Evolutionary conservation across 257 asterid species (phyloP).

Genomic region (Nicotiana knightiana): DNA sequence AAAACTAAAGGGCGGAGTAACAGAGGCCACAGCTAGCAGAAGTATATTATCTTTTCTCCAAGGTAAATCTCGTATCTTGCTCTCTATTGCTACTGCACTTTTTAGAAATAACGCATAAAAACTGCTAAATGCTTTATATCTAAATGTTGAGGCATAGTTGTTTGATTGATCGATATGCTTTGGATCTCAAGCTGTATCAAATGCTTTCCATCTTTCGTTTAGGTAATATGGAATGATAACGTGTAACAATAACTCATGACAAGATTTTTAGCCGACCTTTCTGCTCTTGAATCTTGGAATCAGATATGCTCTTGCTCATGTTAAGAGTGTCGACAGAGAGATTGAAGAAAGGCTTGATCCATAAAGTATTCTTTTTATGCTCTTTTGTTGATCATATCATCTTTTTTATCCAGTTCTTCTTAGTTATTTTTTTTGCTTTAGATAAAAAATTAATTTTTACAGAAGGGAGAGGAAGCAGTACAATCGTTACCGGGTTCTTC

Average conservation of each 20-base stretch:
- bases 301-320: background rate
- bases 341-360: background rate
- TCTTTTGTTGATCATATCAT: background rate
- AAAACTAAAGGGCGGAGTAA: constrained; percentile 54
- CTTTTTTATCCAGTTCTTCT: background rate
- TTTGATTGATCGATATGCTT: background rate
- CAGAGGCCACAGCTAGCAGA: constrained; percentile 57
- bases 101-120: background rate
- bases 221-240: background rate
- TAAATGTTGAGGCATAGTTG: background rate
- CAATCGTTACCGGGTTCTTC: background rate
- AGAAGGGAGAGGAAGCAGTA: background rate
- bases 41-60: constrained; percentile 66
- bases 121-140: background rate
- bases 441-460: background rate
- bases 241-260: background rate
- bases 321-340: background rate
- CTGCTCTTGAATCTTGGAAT: background rate
- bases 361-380: background rate
- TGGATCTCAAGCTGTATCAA: background rate
- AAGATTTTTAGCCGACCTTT: background rate
- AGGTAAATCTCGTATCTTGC: constrained; percentile 40
- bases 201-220: background rate
- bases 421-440: background rate
- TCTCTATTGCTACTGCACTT: background rate